Evolutionary conservation across 768 basidiomycete species (phyloP), one percentile per base, ranked within the genome.

Genomic region (Tricholomella constricta): DNA sequence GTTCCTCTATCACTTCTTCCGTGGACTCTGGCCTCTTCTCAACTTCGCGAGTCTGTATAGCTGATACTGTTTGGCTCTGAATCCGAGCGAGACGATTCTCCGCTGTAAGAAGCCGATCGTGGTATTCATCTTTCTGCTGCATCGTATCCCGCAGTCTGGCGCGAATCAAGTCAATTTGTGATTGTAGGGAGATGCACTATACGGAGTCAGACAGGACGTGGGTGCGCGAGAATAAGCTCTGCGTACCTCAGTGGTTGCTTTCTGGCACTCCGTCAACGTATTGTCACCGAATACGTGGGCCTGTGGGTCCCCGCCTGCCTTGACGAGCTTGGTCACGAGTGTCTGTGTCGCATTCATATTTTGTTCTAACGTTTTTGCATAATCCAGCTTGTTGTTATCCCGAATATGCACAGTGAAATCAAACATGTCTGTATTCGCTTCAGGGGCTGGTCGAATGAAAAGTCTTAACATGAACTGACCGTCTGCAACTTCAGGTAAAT

Each of bases 11-110:
- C 65, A 58, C 62, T 46, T 72, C 76, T 32, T 65, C 66, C 47
- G 65, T 69, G 19, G 63, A 63, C 15, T 72, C 62, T 36, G 59
- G 54, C 57, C 65, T 64, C 17, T 53, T 57, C 36, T 62, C 58
- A 22, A 61, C 62, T 44, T 71, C 59, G 50, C 69, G 75, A 20
- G 69, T 62, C 60, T 80, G 78, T 56, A 80, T 67, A n/a, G 74
- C 72, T 32, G 66, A 66, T 11, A 87, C 79, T 0, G 81, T 78
- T 40, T 70, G 70, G 58, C 86, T 88, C 55, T 73, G 77, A 23
- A 80, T 61, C 49, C 88, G 78, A 55, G 89, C 88, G 35, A 81
- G 68, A 20, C 84, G 84, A 51, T 73, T 83, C 66, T 90, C 84
- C 2, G 83, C 78, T 6, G 70, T 68, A 14, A 78, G 63, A 26